phyloP scores from a whole-genome alignment of 2,329 filamentous ascomycete species.

The Lasiodiplodia citricola region DNA sequence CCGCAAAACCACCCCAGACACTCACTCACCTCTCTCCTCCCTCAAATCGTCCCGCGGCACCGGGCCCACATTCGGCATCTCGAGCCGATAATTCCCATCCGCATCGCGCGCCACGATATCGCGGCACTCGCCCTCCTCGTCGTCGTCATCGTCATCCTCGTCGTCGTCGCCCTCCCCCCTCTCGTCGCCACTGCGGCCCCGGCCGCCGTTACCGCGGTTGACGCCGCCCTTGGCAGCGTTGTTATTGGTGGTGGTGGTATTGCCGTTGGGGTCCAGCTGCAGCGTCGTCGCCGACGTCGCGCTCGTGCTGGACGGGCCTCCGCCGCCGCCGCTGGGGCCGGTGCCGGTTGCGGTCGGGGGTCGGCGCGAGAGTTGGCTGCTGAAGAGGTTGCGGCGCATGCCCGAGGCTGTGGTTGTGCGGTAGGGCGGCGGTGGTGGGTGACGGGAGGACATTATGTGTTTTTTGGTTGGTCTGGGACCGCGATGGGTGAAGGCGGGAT shows the following conservation, averaged over 20 bases:
- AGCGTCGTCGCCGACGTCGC: conserved; percentile 28
- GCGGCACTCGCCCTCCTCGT: conserved; percentile 33
- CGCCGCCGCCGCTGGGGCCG: background rate
- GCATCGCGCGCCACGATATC: conserved; percentile 58
- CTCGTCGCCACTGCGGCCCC: background rate
- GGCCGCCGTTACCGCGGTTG: background rate
- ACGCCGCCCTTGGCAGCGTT: background rate
- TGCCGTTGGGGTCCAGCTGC: conserved; percentile 10
- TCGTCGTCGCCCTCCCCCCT: background rate
- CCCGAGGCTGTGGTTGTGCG: conserved; percentile 25
- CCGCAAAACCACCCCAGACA: background rate
- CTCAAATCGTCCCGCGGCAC: conserved; percentile 33
- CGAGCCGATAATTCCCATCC: conserved; percentile 44
- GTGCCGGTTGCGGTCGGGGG: conserved; percentile 29
- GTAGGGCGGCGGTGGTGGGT: conserved; percentile 25
- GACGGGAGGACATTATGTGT: conserved; percentile 23
- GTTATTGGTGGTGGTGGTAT: no score
- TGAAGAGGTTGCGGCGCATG: conserved; percentile 38
- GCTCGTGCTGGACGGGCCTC: conserved; percentile 24
- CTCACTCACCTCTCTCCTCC: conserved; percentile 36
- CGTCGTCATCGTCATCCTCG: conserved; percentile 28
- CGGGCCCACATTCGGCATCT: conserved; percentile 3
- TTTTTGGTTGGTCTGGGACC: background rate
- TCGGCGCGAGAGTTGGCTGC: conserved; percentile 32
- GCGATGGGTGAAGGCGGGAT: background rate